Conservation (phyloP, 176 grass and related monocot species). For the Musa beccarii region DNA sequence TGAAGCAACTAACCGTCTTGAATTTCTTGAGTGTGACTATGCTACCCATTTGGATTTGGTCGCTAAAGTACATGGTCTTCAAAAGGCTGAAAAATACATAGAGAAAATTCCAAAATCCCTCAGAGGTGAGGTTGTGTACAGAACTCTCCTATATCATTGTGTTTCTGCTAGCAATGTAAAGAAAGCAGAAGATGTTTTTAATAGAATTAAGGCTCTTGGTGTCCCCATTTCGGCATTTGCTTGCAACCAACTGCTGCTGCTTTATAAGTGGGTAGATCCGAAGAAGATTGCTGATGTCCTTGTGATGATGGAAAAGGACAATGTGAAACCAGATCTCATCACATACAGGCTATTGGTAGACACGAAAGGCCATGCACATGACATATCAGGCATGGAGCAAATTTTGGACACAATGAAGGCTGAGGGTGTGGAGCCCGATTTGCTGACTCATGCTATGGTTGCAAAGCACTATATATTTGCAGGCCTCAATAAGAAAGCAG, state of each 20-base stretch:
- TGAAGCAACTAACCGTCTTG: slow-evolving; percentile 36
- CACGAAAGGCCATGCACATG: slow-evolving; percentile 31
- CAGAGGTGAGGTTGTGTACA: slow-evolving; percentile 54
- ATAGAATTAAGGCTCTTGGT: slow-evolving; percentile 54
- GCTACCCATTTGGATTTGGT: slow-evolving; percentile 44
- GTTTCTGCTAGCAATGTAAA: slow-evolving; percentile 36
- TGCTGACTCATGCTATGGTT: slow-evolving; percentile 33
- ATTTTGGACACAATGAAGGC: slow-evolving; percentile 44
- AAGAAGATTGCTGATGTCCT: slow-evolving; percentile 76
- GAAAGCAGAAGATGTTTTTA: slow-evolving; percentile 59
- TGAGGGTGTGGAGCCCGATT: slow-evolving; percentile 46
- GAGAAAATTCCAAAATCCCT: slow-evolving; percentile 42
- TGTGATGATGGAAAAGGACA: slow-evolving; percentile 54
- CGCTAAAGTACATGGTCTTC: slow-evolving; percentile 51
- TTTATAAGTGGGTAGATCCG: slow-evolving; percentile 58
- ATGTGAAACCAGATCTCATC: slow-evolving; percentile 54
- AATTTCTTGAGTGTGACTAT: slow-evolving; percentile 52
- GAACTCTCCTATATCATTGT: slow-evolving; percentile 61
- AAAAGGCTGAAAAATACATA: slow-evolving; percentile 50
- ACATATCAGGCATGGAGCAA: slow-evolving; percentile 54
- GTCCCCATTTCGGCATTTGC: slow-evolving; percentile 36
- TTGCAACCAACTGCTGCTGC: slow-evolving; percentile 64
- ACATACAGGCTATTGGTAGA: slow-evolving; percentile 72
- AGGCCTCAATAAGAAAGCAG: slow-evolving; percentile 58
- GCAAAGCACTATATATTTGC: slow-evolving; percentile 47